Base-by-base conservation (phyloP, 345 rosid species). In the Kandelia obovata region DNA sequence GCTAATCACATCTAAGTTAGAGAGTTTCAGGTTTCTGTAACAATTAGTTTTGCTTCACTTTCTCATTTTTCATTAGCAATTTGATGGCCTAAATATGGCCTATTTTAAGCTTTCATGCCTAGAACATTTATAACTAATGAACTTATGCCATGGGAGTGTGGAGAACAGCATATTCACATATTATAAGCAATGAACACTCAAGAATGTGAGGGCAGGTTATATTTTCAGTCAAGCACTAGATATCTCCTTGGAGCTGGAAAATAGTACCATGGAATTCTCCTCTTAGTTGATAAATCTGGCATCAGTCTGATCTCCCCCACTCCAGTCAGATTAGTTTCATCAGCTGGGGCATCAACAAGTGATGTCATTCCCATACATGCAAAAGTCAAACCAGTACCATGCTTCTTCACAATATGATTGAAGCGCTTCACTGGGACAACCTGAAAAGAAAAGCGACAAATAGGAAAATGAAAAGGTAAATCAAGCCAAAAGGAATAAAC, bases 231-330 rank as follows among this genome's bases (percentile, higher is more conserved):
- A 65, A 46, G 51, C 32, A 11, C 16, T 35, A 10, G 34, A 32
- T 35, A 39, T 19, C 27, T 53, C 63, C 10, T 60, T 53, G 16
- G 31, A 58, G 67, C 10, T 9, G 13, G 20, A 69, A 43, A 43
- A 32, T 6, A 30, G 53, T 84, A 94, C 98, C 97, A 92, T 64
- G 99, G 97, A 73, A 95, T 83, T 77, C 74, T 75, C 75, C 66
- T 71, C 72, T 72, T 85, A 32, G 97, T 92, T 31, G 88, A 82
- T 71, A 95, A 73, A 84, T 95, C 96, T 64, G 97, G 96, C 67
- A 95, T 83, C 70, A 95, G 64, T 80, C 97, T 89, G 73, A 92
- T 81, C 88, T 95, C 99, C 58, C 99, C 97, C 39, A 84, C 86
- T 59, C 85, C 92, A 0, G 90, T 85, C 65, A 95, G 79, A 62